Conservation (phyloP, 73 alveolate species). For the Loxodes magnus region DNA sequence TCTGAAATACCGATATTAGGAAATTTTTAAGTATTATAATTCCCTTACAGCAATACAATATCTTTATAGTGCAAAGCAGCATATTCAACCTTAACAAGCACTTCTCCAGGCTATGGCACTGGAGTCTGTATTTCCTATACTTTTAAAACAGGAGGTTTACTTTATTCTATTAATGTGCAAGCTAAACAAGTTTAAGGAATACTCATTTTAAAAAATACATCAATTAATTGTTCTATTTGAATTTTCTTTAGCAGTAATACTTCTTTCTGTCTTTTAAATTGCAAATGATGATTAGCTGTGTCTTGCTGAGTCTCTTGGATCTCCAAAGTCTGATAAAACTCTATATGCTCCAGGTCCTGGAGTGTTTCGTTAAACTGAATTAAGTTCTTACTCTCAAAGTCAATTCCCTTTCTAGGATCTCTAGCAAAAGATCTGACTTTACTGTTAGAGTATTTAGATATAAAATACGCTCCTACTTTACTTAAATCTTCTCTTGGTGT, state of each 20-base stretch:
- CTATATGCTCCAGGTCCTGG: constrained; percentile 18
- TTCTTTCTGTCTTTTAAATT: no score
- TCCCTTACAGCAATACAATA: constrained; percentile 42
- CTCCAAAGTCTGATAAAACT: no score
- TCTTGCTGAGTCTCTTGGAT: no score
- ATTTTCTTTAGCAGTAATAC: no score
- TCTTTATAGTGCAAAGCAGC: constrained; percentile 75
- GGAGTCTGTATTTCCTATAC: constrained; percentile 62
- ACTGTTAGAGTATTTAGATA: constrained; percentile 6
- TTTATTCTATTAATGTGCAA: no score
- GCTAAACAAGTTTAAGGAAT: no score
- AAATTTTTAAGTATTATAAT: constrained; percentile 33
- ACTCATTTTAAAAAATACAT: no score
- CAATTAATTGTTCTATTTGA: no score
- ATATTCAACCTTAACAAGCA: constrained; percentile 64
- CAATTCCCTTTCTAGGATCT: no score
- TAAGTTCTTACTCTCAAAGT: constrained; percentile 1
- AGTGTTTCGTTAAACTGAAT: neutral
- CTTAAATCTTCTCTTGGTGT: neutral
- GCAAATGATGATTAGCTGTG: no score
- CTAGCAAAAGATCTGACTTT: neutral
- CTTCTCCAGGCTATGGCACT: constrained; percentile 55
- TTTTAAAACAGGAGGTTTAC: no score
- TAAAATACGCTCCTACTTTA: constrained; percentile 7
- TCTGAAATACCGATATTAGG: constrained; percentile 61